These are phyloP conservation scores for Closterium sp. DNA, from an alignment of 139 green algal species.

Conservation along the genomic window DNA sequence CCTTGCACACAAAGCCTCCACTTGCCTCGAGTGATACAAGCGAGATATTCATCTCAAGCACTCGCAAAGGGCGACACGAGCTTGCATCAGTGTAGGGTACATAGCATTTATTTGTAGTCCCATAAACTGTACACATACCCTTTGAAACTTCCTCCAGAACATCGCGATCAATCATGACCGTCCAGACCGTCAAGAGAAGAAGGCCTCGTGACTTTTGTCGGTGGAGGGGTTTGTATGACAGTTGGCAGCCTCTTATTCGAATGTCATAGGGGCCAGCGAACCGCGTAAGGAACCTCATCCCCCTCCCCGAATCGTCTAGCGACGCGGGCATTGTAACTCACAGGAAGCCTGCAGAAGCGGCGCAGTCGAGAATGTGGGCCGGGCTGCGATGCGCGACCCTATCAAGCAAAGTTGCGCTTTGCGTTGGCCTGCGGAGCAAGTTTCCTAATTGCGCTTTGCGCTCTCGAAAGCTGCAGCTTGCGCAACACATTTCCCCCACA, in stretches of 20 bases:
- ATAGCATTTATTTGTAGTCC: no score
- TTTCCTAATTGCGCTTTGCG: no score
- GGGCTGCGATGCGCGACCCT: not conserved
- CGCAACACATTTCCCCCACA: no score
- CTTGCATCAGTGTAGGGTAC: no score
- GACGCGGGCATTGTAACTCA: not conserved
- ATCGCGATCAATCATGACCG: not conserved
- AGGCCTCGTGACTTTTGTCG: not conserved
- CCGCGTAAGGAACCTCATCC: no score
- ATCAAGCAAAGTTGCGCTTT: not conserved
- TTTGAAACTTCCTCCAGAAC: not conserved
- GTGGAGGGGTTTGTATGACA: not conserved
- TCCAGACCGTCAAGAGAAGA: not conserved
- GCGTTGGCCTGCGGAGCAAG: not conserved
- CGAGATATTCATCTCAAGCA: not conserved
- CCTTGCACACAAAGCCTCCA: not conserved
- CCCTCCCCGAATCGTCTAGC: not conserved
- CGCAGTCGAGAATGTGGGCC: not conserved
- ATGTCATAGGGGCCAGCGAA: not conserved
- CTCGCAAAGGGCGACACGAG: no score
- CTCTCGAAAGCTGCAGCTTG: no score
- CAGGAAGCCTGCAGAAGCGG: not conserved
- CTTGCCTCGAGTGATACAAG: not conserved
- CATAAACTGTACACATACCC: not conserved
- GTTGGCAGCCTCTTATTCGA: not conserved